phyloP scores from a whole-genome alignment of 352 stramenopile species.

The Globisporangium camurandrum region DNA sequence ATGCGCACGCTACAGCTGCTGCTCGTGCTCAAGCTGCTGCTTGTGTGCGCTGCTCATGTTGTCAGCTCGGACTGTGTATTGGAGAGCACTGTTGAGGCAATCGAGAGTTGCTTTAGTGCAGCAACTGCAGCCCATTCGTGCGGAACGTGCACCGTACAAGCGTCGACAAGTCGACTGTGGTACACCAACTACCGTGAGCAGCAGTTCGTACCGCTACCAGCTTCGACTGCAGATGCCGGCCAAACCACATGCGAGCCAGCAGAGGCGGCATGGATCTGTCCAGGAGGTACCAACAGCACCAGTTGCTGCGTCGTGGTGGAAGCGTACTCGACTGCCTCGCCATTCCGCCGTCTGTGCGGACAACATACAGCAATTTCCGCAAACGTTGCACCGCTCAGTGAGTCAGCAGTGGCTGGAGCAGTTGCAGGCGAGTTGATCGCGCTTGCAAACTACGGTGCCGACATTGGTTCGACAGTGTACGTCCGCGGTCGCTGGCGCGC shows the following conservation, averaged over 20 bases:
- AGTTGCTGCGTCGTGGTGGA: conserved; percentile 12
- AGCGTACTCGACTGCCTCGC: background rate
- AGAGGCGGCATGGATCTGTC: conserved; percentile 14
- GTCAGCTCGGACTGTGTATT: conserved; percentile 2
- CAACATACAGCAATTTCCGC: background rate
- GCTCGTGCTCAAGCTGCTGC: background rate
- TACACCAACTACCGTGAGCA: conserved; percentile 7
- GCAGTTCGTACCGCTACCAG: background rate
- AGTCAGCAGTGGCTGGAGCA: background rate
- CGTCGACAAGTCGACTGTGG: conserved; percentile 2
- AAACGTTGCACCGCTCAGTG: background rate
- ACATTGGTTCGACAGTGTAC: conserved; percentile 8
- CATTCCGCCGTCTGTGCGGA: conserved; percentile 8
- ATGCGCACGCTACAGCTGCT: background rate
- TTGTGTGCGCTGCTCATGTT: background rate
- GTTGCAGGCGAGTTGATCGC: background rate
- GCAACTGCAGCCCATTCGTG: background rate
- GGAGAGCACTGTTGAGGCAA: conserved; percentile 1
- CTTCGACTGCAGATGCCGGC: background rate
- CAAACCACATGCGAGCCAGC: conserved; percentile 11
- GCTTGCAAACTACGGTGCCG: conserved; percentile 3
- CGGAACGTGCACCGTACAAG: background rate
- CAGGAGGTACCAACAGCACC: conserved; percentile 2
- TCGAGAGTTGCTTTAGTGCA: conserved; percentile 6
- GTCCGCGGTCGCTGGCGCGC: conserved; percentile 10